phyloP scores from a whole-genome alignment of 257 asterid species.

The Linaria vulgaris region DNA sequence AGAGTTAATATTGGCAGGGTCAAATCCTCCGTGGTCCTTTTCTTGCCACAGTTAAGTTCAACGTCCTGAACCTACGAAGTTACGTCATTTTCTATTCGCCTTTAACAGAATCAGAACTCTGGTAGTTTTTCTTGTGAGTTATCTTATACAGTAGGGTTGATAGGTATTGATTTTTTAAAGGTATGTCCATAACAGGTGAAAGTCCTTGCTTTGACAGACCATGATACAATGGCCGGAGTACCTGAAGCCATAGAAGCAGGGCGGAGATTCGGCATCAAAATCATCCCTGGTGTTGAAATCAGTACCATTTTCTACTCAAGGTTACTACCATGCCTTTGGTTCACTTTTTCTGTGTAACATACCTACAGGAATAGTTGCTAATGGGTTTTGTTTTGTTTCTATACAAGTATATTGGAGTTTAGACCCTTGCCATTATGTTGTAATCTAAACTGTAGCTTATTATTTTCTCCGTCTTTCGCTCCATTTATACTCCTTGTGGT shows the following conservation, averaged over 20 bases:
- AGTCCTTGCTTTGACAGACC: constrained; percentile 94
- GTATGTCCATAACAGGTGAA: constrained; percentile 75
- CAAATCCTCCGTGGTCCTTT: background rate
- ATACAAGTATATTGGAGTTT: background rate
- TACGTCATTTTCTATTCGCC: background rate
- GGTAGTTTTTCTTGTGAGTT: constrained; percentile 5
- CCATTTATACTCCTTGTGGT: background rate
- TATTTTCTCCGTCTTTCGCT: background rate
- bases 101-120: background rate
- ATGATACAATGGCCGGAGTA: constrained; percentile 89
- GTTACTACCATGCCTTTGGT: constrained; percentile 32
- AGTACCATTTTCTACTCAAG: constrained; percentile 86
- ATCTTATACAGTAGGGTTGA: background rate
- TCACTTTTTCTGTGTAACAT: background rate
- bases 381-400: constrained; percentile 4
- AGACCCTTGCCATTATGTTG: constrained; percentile 6
- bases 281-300: constrained; percentile 93
- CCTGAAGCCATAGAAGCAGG: constrained; percentile 98
- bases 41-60: constrained; percentile 3
- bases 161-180: constrained; percentile 27
- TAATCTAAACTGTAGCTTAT: background rate
- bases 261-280: constrained; percentile 81
- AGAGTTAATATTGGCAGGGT: no score
- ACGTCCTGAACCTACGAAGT: background rate
- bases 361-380: no score